Conservation (phyloP, 1,284 basidiomycete species). For the Trametes sp. region DNA sequence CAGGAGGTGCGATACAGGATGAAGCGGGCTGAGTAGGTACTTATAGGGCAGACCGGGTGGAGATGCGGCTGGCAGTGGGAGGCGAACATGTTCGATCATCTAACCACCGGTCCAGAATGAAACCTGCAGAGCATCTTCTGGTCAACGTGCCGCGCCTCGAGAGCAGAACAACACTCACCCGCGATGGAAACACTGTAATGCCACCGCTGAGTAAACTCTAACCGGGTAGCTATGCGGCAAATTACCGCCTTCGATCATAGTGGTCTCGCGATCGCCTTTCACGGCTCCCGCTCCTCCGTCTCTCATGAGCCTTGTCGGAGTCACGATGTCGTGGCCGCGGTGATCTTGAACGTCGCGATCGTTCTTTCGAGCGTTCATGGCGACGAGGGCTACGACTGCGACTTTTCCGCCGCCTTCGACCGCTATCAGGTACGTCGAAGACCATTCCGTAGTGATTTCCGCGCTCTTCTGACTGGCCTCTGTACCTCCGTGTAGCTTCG, state of each 20-base stretch:
- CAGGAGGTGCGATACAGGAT: not conserved
- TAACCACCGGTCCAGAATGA: not conserved
- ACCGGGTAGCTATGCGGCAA: not conserved
- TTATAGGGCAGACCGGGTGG: conserved; percentile 5
- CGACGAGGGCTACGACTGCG: conserved; percentile 40
- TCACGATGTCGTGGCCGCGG: conserved; percentile 35
- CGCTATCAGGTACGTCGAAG: conserved; percentile 63
- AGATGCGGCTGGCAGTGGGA: conserved; percentile 3
- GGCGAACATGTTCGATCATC: conserved; percentile 6
- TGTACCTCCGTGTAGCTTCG: conserved; percentile 71
- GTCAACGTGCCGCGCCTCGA: not conserved
- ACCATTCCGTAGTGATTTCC: conserved; percentile 70
- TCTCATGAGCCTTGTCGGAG: conserved; percentile 35
- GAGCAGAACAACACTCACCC: not conserved
- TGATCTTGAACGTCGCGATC: conserved; percentile 29
- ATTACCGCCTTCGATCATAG: conserved; percentile 32
- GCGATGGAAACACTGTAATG: conserved; percentile 1
- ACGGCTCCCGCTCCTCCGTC: conserved; percentile 37
- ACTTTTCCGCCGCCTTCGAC: conserved; percentile 33
- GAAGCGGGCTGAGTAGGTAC: not conserved
- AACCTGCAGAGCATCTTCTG: not conserved
- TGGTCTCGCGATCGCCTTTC: conserved; percentile 27
- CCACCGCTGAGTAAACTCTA: not conserved
- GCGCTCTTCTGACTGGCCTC: conserved; percentile 51
- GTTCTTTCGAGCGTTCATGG: conserved; percentile 35